Evolutionary conservation across 768 basidiomycete species (phyloP).

Genomic region (Dioszegia hungarica): DNA sequence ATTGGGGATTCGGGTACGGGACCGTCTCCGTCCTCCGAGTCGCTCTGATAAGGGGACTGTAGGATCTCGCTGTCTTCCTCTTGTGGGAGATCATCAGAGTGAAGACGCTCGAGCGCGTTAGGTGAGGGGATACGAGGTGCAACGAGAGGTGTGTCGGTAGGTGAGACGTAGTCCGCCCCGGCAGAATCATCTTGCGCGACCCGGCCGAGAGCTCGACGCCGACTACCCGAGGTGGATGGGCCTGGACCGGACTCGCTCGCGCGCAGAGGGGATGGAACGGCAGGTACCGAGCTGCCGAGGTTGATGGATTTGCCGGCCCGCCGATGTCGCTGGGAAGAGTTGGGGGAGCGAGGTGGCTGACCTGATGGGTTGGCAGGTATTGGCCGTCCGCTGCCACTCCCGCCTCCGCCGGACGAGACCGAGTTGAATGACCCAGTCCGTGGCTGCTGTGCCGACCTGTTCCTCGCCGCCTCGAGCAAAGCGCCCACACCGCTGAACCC

Average conservation of each 20-base stretch:
- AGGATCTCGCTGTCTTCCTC: conserved; percentile 10
- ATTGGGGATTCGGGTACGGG: conserved; percentile 21
- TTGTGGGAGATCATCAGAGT: conserved; percentile 14
- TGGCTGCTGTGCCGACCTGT: conserved; percentile 8
- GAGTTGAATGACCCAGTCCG: conserved; percentile 16
- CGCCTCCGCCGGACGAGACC: conserved; percentile 8
- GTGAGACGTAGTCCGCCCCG: conserved; percentile 20
- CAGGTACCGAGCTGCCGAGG: conserved; percentile 22
- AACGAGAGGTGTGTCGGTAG: conserved; percentile 27
- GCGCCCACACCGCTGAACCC: conserved; percentile 20
- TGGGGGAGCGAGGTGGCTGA: conserved; percentile 20
- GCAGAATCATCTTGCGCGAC: neutral
- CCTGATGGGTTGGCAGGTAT: neutral
- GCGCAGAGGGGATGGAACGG: conserved; percentile 25
- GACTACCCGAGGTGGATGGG: conserved; percentile 23
- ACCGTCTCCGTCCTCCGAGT: conserved; percentile 5
- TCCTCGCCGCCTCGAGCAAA: conserved; percentile 32
- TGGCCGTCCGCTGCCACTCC: too few relatives aligned
- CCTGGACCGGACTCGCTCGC: conserved; percentile 33
- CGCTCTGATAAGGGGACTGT: conserved; percentile 6
- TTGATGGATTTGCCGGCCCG: conserved; percentile 17
- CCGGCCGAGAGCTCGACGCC: conserved; percentile 24
- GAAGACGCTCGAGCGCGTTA: conserved; percentile 18
- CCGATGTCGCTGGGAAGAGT: conserved; percentile 28
- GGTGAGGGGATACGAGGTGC: conserved; percentile 18